These are phyloP conservation scores for Gossypium anomalum DNA, from an alignment of 345 rosid genomes.

Conservation along the genomic window DNA sequence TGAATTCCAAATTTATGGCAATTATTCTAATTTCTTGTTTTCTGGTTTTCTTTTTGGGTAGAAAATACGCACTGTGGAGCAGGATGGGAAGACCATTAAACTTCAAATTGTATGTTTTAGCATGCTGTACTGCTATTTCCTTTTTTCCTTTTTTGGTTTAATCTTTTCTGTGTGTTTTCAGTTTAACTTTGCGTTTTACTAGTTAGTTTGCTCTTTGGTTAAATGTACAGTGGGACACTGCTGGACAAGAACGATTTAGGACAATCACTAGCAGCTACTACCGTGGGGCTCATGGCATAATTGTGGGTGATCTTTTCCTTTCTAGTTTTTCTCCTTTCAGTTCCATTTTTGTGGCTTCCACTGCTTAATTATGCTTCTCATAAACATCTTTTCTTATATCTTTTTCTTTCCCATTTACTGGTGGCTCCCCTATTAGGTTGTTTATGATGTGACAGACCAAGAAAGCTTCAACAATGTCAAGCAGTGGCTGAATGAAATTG, in stretches of 20 bases:
- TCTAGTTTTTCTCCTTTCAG: not conserved
- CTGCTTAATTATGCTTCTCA: not conserved
- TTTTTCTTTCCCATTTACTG: not conserved
- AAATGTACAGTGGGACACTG: constrained; percentile 84
- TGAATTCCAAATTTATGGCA: not conserved
- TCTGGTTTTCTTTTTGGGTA: constrained; percentile 18
- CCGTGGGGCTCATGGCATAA: constrained; percentile 96
- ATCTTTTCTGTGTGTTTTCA: not conserved
- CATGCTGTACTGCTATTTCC: not conserved
- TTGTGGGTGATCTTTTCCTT: constrained; percentile 38
- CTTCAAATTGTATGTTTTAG: constrained; percentile 63
- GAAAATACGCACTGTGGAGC: constrained; percentile 93
- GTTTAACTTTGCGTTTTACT: constrained; percentile 3
- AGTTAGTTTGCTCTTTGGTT: constrained; percentile 14
- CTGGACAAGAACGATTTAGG: constrained; percentile 95
- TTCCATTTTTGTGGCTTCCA: not conserved
- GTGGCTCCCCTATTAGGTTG: constrained; percentile 42
- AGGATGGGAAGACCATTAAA: constrained; percentile 80
- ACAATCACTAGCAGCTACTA: constrained; percentile 96
- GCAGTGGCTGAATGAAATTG: constrained; percentile 77
- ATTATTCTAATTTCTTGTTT: constrained; percentile 9
- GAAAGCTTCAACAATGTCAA: constrained; percentile 82
- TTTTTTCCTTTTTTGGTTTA: not conserved
- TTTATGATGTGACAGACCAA: constrained; percentile 74
- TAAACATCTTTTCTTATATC: not conserved